Evolutionary conservation across 1,284 basidiomycete genomes (phyloP), one percentile per base, ranked within the genome.

Genomic region (Mycena sp.): DNA sequence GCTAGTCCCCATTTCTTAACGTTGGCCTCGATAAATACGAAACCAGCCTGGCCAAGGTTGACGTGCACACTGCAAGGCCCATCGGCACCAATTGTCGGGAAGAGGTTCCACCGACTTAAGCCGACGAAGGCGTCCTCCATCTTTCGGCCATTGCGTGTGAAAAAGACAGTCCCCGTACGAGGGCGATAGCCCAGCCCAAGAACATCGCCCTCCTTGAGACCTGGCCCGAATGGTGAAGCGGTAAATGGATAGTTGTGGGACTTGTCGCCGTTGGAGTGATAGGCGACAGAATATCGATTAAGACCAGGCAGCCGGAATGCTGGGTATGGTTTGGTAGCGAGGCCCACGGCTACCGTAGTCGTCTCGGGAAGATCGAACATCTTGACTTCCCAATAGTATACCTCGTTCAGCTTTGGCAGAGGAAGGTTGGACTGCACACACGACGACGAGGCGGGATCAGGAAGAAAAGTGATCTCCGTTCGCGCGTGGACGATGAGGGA

Each of bases 1-100:
- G 96, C 96, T 37, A 98, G 80, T 23, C 96, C 96, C 96, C 96
- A 98, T 76, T 98, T 98, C 85, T 98, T 98, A 64, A 98, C 96
- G 74, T 98, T 98, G 32, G 96, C 96, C 78, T 98, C 96, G 72
- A 98, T 98, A 72, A 97, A 98, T 38, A 98, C 96, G 73, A 98
- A 98, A 2, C 96, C 96, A 16, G 94, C 91, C 77, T 98, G 96
- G 14, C 96, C 96, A 17, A 98, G 86, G 76, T 98, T 98, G 73
- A 98, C 92, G 72, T 98, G 96, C 3, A 98, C 88, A 61, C 92
- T 96, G 74, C 94, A 96, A 6, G 96, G 93, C 0, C 96, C 95
- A 74, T 96, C 94, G 16, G 96, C 94, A 56, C 96, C 96, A 59
- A 98, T 89, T 44, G 94, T 96, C 45, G 96, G 96, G 83, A 98